Conservation (phyloP, 306 rosid species). For the Rosa persica region DNA sequence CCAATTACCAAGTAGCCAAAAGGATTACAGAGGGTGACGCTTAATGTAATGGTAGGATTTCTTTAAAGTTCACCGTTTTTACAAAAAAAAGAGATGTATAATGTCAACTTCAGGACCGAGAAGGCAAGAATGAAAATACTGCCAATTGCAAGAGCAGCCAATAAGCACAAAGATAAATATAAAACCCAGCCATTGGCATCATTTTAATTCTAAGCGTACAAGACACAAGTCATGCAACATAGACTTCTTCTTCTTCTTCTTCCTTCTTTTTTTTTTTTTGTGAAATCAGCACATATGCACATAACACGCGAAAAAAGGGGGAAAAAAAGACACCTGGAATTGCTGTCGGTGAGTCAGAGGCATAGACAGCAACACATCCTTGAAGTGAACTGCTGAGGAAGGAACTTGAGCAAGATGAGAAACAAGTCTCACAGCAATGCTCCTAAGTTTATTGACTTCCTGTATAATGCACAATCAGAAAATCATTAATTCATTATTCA, state of each 20-base stretch:
- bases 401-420: conserved; percentile 94
- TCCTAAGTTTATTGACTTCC: conserved; percentile 73
- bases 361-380: conserved; percentile 83
- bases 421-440: conserved; percentile 70
- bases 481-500: conserved; percentile 14
- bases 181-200: not conserved
- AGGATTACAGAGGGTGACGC: not conserved
- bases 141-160: not conserved
- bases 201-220: not conserved
- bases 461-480: conserved; percentile 43
- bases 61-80: not conserved
- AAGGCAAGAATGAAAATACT: not conserved
- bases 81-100: not conserved
- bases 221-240: not conserved
- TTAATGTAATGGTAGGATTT: not conserved
- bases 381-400: conserved; percentile 80
- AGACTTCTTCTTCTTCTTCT: not conserved
- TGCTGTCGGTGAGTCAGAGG: conserved; percentile 82
- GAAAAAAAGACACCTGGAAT: conserved; percentile 62
- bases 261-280: not conserved
- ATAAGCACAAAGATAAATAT: not conserved
- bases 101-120: not conserved
- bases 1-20: not conserved
- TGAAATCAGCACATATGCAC: not conserved
- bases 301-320: not conserved